These are phyloP conservation scores for Spathaspora girioi DNA, from an alignment of 805 yeast genomes.

Conservation along the genomic window DNA sequence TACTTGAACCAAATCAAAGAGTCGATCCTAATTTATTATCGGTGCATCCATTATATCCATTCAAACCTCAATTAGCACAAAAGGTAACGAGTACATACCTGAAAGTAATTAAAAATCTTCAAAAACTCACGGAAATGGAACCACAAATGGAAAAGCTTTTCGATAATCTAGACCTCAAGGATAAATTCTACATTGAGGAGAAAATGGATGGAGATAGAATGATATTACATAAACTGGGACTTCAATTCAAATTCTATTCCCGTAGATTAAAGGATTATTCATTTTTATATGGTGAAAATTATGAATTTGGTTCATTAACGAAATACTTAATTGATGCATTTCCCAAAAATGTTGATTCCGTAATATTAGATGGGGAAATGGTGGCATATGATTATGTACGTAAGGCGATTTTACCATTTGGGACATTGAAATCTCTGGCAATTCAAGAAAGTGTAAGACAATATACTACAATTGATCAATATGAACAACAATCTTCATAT, in stretches of 20 bases:
- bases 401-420: conserved; percentile 67
- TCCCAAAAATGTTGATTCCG: conserved; percentile 30
- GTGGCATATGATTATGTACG: conserved; percentile 72
- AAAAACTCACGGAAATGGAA: conserved; percentile 22
- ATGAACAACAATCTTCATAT: conserved; percentile 29
- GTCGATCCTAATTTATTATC: conserved; percentile 38
- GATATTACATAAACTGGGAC: conserved; percentile 60
- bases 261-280: conserved; percentile 75
- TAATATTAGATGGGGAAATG: conserved; percentile 88
- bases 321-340: conserved; percentile 43
- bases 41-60: conserved; percentile 49
- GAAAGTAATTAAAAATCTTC: conserved; percentile 45
- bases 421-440: conserved; percentile 72
- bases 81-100: conserved; percentile 46
- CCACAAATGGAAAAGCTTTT: conserved; percentile 15
- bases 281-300: conserved; percentile 57
- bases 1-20: conserved; percentile 47
- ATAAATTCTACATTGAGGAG: conserved; percentile 71
- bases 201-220: conserved; percentile 93
- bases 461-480: conserved; percentile 32
- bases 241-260: conserved; percentile 49
- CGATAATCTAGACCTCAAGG: conserved; percentile 10
- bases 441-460: conserved; percentile 45
- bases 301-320: conserved; percentile 51
- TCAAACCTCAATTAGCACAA: conserved; percentile 73